A percentile compares a stretch with the other conserved stretches of the same genome.
Evolutionary conservation across 192 early-diverging fungal genomes (phyloP).

Genomic region (Backusella tarrabulga): DNA sequence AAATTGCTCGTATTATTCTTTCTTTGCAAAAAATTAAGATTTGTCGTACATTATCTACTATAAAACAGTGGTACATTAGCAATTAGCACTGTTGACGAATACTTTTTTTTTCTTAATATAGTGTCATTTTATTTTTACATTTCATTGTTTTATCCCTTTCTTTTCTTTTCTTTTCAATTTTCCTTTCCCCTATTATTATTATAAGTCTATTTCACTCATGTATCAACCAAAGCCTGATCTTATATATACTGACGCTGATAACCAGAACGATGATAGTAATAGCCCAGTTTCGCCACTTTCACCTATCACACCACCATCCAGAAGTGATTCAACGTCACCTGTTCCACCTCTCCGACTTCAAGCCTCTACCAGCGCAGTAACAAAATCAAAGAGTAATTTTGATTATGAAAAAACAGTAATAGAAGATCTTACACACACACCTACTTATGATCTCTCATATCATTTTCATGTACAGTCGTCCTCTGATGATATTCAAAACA

Average conservation of each 20-base stretch:
- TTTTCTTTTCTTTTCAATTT: background rate
- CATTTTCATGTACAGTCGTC: constrained; percentile 5
- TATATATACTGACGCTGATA: background rate
- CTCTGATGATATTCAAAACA: background rate
- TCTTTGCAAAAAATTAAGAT: background rate
- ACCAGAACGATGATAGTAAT: background rate
- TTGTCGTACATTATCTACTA: background rate
- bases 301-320: background rate
- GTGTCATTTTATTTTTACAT: background rate
- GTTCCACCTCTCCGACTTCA: background rate
- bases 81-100: background rate
- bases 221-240: background rate
- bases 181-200: background rate
- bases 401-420: background rate
- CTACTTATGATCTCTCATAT: constrained; percentile 12
- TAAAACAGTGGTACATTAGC: background rate
- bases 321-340: background rate
- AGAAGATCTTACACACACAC: background rate
- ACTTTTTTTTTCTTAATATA: background rate
- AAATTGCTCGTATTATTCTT: background rate
- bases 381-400: background rate
- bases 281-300: background rate
- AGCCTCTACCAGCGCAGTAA: background rate
- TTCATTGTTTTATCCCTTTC: background rate
- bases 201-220: background rate